Evolutionary conservation across 768 basidiomycete species (phyloP), one percentile per base, ranked within the genome.

Genomic region (Tulasnella sp.): DNA sequence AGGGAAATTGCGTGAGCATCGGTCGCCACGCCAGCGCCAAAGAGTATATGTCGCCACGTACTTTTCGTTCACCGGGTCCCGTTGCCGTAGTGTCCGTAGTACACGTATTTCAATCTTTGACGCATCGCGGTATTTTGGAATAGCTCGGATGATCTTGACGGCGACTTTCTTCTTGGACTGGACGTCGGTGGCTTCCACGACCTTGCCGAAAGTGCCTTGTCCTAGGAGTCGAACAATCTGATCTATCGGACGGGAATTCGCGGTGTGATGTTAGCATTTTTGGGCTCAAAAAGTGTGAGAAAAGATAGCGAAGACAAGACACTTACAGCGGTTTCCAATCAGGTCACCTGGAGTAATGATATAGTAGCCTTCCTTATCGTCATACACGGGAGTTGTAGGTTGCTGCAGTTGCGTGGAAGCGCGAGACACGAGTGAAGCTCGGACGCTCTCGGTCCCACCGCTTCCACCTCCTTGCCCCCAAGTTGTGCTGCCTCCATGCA

Each of bases 351-450:
- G 90, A 79, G 91, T 90, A 83, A 99, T 93, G 82, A 99, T 96
- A 85, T 96, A 99, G 86, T 99, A 98, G 18, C 98, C 98, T 83
- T 99, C 98, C 85, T 97, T 93, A 87, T 99, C 98, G 84, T 98
- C 96, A 86, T 95, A 98, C 77, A 89, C 83, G 91, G 93, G 80
- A 91, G 88, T 80, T 89, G 86, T 9, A 48, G 79, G 51, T 90
- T 91, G 84, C 79, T 82, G 83, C 70, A 76, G 80, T 78, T 82
- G 80, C 82, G 81, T 80, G 78, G 74, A 81, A 74, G 79, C 80
- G 80, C 80, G 81, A 82, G 80, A 82, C 81, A 81, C 83, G 79
- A 82, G 80, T 80, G 81, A 80, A 18, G 61, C 77, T 29, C 77
- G 67, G 26, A 77, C 77, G 70, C 77, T 77, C 26, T 77, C 77